Percentiles rank a stretch among this genome's conserved stretches.
phyloP scores from a whole-genome alignment of 192 early-diverging fungal genomes.

The Linnemannia exigua region DNA sequence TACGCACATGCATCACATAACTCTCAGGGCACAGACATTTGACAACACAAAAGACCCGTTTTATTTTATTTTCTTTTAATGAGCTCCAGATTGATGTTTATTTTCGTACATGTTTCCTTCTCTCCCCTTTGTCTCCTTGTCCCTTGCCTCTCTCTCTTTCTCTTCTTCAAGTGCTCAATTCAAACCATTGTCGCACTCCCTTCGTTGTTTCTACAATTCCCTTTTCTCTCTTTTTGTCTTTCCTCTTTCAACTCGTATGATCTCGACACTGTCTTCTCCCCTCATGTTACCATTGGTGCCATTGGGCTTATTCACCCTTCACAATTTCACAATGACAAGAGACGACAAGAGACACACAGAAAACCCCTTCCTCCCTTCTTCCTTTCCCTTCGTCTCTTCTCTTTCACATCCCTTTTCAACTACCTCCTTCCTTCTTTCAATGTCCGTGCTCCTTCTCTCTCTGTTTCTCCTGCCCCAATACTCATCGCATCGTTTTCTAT shows the following conservation, averaged over 20 bases:
- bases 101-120: not conserved
- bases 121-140: not conserved
- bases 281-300: not conserved
- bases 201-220: not conserved
- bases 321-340: no score
- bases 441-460: not conserved
- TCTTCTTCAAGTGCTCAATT: not conserved
- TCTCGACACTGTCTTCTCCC: not conserved
- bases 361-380: not conserved
- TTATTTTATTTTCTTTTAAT: not conserved
- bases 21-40: not conserved
- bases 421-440: not conserved
- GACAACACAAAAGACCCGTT: not conserved
- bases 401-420: slow-evolving; percentile 1
- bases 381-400: not conserved
- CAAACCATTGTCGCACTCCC: not conserved
- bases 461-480: not conserved
- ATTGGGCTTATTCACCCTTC: not conserved
- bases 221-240: not conserved
- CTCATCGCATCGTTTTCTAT: slow-evolving; percentile 5
- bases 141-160: not conserved
- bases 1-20: not conserved
- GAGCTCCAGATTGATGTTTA: slow-evolving; percentile 2
- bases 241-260: not conserved
- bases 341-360: not conserved